A percentile compares a stretch with the other conserved stretches of the same genome.
Conservation (phyloP, 2,329 filamentous ascomycete genomes). For the Aspergillus flavus region DNA sequence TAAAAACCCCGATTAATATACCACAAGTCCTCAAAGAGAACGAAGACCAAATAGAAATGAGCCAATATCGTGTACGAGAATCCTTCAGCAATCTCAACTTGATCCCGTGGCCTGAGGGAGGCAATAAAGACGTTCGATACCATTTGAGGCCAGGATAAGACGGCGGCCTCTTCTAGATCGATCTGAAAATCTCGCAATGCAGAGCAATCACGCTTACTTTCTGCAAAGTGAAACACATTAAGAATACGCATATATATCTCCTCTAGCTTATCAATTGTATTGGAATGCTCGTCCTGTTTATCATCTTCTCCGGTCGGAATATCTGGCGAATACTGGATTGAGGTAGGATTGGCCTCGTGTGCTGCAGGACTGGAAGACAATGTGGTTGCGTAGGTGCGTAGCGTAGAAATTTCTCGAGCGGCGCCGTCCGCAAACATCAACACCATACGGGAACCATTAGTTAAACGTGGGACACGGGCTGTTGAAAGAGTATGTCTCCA, state of each 20-base stretch:
- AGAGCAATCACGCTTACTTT: slow-evolving; percentile 2
- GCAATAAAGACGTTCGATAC: slow-evolving; percentile 18
- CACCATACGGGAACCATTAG: not conserved
- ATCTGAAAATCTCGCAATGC: slow-evolving; percentile 15
- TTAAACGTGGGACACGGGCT: not conserved
- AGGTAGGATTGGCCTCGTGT: not conserved
- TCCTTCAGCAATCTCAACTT: not conserved
- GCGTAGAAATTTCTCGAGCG: not conserved
- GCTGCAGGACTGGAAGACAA: no score
- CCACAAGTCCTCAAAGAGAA: slow-evolving; percentile 10
- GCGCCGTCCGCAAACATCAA: not conserved
- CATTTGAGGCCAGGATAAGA: slow-evolving; percentile 19
- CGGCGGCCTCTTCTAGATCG: slow-evolving; percentile 23
- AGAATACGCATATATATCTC: slow-evolving; percentile 19
- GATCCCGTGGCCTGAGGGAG: slow-evolving; percentile 5
- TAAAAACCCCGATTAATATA: not conserved
- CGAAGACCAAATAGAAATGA: slow-evolving; percentile 19
- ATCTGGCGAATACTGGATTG: fast-evolving
- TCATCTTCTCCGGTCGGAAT: not conserved
- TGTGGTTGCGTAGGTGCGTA: not conserved
- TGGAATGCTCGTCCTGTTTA: not conserved
- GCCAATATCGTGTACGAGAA: slow-evolving; percentile 20
- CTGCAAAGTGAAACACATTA: slow-evolving; percentile 15
- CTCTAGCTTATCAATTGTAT: not conserved
- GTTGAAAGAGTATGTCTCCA: slow-evolving; percentile 9